phyloP scores from a whole-genome alignment of 1,284 basidiomycete genomes.

The Coriolopsis trogii region DNA sequence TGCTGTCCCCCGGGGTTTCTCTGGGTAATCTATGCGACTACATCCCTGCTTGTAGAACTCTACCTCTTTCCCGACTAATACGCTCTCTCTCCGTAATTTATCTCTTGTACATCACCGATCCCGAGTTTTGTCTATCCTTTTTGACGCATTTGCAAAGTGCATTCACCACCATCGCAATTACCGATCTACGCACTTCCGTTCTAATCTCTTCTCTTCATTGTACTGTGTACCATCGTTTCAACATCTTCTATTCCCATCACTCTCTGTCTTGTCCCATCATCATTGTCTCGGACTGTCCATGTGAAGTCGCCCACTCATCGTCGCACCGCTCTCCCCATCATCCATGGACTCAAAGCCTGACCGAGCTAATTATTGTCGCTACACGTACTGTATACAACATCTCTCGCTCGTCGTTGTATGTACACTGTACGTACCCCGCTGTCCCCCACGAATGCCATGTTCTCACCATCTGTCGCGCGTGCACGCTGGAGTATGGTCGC shows the following conservation, averaged over 20 bases:
- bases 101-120: constrained; percentile 6
- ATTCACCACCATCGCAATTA: background rate
- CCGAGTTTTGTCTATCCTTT: background rate
- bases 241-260: background rate
- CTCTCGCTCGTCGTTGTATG: no score
- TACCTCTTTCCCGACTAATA: constrained; percentile 11
- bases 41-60: constrained; percentile 4
- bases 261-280: background rate
- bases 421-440: no score
- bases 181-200: background rate
- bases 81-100: background rate
- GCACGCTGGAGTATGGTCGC: no score
- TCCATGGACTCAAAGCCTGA: constrained; percentile 4
- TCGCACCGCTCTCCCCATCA: background rate
- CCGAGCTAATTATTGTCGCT: constrained; percentile 6
- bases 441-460: no score
- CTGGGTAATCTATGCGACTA: constrained; percentile 10
- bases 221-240: background rate
- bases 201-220: background rate
- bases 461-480: no score
- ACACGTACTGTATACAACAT: no score
- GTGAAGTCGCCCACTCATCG: background rate
- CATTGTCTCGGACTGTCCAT: background rate
- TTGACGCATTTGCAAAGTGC: background rate
- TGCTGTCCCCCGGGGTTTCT: background rate